Conservation (phyloP, 768 basidiomycete genomes). For the Hemileccinum rubropunctum region DNA sequence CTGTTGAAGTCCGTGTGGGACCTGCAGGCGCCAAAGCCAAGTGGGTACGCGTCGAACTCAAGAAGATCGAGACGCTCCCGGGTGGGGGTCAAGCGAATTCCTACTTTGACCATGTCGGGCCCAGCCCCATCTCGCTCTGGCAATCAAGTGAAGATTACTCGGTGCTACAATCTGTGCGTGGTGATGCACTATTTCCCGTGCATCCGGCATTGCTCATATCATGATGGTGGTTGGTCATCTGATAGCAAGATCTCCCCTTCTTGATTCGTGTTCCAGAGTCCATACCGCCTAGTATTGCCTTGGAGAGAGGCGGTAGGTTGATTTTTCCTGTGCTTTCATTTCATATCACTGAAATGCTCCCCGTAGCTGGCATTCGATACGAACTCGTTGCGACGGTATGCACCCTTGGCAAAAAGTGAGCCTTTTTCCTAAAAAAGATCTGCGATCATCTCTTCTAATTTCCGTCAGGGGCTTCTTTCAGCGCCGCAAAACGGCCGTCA, state of each 20-base stretch:
- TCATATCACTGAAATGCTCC: neutral
- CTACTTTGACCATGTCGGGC: constrained; percentile 78
- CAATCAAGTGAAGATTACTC: constrained; percentile 73
- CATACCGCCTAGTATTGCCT: constrained; percentile 79
- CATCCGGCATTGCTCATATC: neutral
- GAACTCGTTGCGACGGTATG: constrained; percentile 88
- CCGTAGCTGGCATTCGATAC: constrained; percentile 77
- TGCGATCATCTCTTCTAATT: neutral
- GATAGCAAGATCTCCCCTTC: constrained; percentile 85
- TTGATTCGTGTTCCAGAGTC: constrained; percentile 90
- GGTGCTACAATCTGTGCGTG: constrained; percentile 59
- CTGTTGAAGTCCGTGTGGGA: constrained; percentile 80
- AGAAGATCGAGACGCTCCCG: constrained; percentile 84
- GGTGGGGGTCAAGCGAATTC: constrained; percentile 66
- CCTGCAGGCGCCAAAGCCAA: constrained; percentile 80
- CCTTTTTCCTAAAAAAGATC: neutral
- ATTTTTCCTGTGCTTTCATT: neutral
- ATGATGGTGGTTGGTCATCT: neutral
- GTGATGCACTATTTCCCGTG: neutral
- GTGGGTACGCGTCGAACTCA: constrained; percentile 88
- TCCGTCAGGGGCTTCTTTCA: constrained; percentile 66
- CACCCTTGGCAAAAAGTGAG: constrained; percentile 81
- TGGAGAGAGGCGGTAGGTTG: constrained; percentile 68
- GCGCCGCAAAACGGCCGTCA: constrained; percentile 67
- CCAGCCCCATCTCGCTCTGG: constrained; percentile 84